Percentiles rank a stretch among this genome's conserved stretches.
phyloP scores from a whole-genome alignment of 768 basidiomycete genomes.

The Suillus cothurnatus region DNA sequence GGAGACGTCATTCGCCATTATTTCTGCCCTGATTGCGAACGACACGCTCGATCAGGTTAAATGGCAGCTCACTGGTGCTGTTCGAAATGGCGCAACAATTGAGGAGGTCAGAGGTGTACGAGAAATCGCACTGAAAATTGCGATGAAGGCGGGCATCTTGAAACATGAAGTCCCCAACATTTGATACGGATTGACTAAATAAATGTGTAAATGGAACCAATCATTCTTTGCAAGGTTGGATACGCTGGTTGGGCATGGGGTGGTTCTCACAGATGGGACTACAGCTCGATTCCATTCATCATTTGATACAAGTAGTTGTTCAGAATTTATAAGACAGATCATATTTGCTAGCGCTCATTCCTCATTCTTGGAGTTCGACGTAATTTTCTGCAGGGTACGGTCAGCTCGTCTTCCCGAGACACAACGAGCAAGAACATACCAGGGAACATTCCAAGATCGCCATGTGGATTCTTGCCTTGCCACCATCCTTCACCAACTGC shows the following conservation, averaged over 20 bases:
- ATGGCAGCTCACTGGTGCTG: constrained; percentile 65
- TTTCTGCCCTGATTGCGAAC: constrained; percentile 59
- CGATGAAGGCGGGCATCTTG: constrained; percentile 55
- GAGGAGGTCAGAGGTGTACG: constrained; percentile 58
- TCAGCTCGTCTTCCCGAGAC: neutral
- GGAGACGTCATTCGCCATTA: constrained; percentile 62
- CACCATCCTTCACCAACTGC: constrained; percentile 90
- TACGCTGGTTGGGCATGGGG: neutral
- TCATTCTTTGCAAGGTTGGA: neutral
- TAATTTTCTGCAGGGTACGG: constrained; percentile 8
- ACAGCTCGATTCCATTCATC: neutral
- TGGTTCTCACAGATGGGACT: neutral
- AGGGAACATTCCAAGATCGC: constrained; percentile 73
- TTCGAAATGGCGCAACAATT: constrained; percentile 52
- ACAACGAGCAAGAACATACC: constrained; percentile 43
- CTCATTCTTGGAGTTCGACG: constrained; percentile 4
- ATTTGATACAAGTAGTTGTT: constrained; percentile 1
- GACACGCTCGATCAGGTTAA: constrained; percentile 63
- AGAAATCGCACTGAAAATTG: constrained; percentile 54
- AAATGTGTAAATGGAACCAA: neutral
- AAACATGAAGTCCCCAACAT: constrained; percentile 52
- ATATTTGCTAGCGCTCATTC: neutral
- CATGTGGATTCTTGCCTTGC: constrained; percentile 63
- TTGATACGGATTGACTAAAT: neutral
- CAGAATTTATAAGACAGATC: neutral